Base-by-base conservation (phyloP, 495 filamentous ascomycete genomes). In the Talaromyces nanjingensis region DNA sequence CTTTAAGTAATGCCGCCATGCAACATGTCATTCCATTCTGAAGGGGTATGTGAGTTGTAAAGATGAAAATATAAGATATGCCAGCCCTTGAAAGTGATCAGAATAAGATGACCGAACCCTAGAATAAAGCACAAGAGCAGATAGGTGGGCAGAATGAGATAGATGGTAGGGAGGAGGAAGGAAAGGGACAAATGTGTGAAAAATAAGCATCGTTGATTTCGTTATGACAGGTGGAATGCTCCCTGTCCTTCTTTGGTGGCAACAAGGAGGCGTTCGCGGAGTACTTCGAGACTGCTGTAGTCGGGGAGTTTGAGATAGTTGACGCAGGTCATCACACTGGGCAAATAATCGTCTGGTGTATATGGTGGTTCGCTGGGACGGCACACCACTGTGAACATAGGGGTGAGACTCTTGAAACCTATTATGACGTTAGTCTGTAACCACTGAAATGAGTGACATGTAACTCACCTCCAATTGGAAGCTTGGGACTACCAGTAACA, bases 261-360 rank as follows among this genome's bases (percentile, higher is more conserved):
- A 59, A 90, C 86, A 52, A 86, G 86, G 34, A 99, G 77, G 71
- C 88, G 87, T 68, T 86, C 81, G 62, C 81, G 85, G 71, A 99
- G 83, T 42, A 90, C 82, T 16, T 91, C 84, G 65, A 97, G 76
- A 69, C 77, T 84, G 68, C 87, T 93, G 77, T 99, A 99, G 76
- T 99, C 92, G 22, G 96, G 96, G 69, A 99, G 81, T 75, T 99
- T 99, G 67, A 99, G 89, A 73, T 99, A 99, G 73, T 99, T 99
- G 72, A 96, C 94, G 74, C 96, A 98, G 53, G 96, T 99, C 96
- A 99, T 99, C 71, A 98, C 96, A 70, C 93, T 97, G 25, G 96
- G 92, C 37, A 99, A 82, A 68, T 97, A 98, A 75, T 98, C 96
- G 72, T 99, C 96, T 3, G 94, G 96, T 7, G 88, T 90, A 74